Percentiles rank a stretch among this genome's conserved stretches.
Evolutionary conservation across 495 filamentous ascomycete genomes (phyloP).

Genomic region (Cercophora sp.): DNA sequence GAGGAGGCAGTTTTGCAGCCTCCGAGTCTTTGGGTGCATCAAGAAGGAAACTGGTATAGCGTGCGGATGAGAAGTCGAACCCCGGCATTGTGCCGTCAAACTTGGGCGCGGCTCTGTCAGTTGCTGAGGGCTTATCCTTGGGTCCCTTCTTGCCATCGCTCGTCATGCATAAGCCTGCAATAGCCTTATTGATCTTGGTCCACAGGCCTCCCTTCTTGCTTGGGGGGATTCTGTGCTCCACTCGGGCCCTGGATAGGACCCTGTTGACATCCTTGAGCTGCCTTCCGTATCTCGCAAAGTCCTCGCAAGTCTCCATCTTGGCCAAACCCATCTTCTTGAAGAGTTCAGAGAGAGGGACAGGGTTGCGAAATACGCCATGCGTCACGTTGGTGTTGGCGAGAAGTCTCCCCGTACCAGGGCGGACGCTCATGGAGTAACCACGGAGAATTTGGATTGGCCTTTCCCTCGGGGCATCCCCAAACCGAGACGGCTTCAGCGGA

Average conservation of each 20-base stretch:
- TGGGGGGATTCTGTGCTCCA: constrained; percentile 36
- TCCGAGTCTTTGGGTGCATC: background rate
- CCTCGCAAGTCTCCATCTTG: constrained; percentile 8
- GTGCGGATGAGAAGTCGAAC: no score
- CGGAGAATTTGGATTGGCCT: constrained; percentile 48
- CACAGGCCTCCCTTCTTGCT: no score
- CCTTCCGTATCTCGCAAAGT: no score
- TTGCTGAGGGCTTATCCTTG: no score
- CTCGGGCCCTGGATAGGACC: constrained; percentile 1
- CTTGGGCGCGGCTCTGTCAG: no score
- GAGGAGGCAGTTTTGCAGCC: background rate
- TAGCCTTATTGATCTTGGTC: background rate
- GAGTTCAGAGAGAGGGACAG: constrained; percentile 20
- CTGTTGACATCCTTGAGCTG: constrained; percentile 21
- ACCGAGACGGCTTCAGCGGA: constrained; percentile 13
- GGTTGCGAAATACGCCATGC: constrained; percentile 43
- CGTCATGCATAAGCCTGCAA: background rate
- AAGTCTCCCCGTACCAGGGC: constrained; percentile 59
- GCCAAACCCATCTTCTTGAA: constrained; percentile 13
- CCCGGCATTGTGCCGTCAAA: no score
- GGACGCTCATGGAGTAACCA: constrained; percentile 66
- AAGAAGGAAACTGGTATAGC: background rate
- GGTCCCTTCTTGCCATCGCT: background rate
- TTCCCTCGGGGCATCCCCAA: background rate
- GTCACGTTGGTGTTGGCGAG: constrained; percentile 58